Evolutionary conservation across 2,329 filamentous ascomycete genomes (phyloP).

Genomic region (Aquanectria penicillioides): DNA sequence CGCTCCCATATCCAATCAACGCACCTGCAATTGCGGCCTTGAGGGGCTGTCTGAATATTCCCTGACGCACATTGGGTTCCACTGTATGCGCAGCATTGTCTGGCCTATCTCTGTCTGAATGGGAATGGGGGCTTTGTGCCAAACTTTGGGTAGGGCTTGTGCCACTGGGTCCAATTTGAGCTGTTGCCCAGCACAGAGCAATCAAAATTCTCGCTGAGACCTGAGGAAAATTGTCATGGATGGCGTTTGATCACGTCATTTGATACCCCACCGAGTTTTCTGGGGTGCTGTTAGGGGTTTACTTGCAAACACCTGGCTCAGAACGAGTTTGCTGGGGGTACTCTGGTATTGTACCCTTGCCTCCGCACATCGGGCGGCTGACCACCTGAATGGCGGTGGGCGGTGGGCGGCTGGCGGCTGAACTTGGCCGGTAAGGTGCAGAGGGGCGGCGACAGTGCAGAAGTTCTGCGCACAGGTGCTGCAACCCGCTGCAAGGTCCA

Average conservation of each 20-base stretch:
- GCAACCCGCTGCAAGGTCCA: constrained; percentile 26
- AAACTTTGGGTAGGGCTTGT: not conserved
- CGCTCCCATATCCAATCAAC: constrained; percentile 28
- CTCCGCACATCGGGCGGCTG: constrained; percentile 40
- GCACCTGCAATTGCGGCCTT: constrained; percentile 13
- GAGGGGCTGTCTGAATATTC: constrained; percentile 3
- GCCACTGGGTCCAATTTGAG: not conserved
- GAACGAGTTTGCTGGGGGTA: constrained; percentile 14
- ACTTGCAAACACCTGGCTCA: constrained; percentile 10
- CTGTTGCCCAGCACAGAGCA: constrained; percentile 31
- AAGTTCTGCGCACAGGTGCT: constrained; percentile 22
- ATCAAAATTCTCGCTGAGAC: constrained; percentile 11
- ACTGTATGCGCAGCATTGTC: constrained; percentile 36
- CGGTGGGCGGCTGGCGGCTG: constrained; percentile 20
- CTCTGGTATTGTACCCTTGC: constrained; percentile 16
- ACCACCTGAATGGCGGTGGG: constrained; percentile 39
- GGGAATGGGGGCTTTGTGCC: not conserved
- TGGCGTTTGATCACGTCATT: constrained; percentile 43
- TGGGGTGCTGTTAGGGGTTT: constrained; percentile 28
- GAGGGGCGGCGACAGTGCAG: constrained; percentile 6
- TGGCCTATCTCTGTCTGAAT: not conserved
- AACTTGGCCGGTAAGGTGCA: constrained; percentile 5
- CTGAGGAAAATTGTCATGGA: constrained; percentile 33
- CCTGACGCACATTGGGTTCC: not conserved
- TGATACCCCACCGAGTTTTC: constrained; percentile 32